Evolutionary conservation across 106 monocot genomes (phyloP).

Genomic region (Acorus calamus): DNA sequence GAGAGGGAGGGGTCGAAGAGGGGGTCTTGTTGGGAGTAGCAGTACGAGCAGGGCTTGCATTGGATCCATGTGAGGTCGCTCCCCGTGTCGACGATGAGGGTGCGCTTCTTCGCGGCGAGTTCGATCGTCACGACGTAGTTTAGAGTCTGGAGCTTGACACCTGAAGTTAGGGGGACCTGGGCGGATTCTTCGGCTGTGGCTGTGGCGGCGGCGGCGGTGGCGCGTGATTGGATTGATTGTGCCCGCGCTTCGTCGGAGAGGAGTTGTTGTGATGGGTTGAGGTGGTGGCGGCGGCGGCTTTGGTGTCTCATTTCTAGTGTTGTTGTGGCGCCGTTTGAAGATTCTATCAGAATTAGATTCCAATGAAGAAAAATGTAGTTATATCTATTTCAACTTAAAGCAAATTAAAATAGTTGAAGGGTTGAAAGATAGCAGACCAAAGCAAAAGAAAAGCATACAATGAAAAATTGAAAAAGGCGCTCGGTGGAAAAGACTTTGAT

Average conservation of each 20-base stretch:
- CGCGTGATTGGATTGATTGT: constrained; percentile 25
- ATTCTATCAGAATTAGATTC: too few relatives aligned
- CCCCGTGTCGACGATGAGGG: constrained; percentile 74
- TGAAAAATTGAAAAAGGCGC: too few relatives aligned
- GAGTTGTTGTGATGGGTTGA: constrained; percentile 12
- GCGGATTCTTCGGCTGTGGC: background rate
- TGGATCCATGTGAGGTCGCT: constrained; percentile 91
- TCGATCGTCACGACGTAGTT: constrained; percentile 65
- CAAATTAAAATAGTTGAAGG: too few relatives aligned
- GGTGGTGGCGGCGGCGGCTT: background rate
- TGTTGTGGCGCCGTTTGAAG: constrained; percentile 17
- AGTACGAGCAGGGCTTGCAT: constrained; percentile 61
- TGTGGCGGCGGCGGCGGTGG: too few relatives aligned
- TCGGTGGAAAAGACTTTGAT: too few relatives aligned
- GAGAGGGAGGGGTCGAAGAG: constrained; percentile 66
- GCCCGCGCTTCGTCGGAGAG: constrained; percentile 39
- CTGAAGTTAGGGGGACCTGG: constrained; percentile 51
- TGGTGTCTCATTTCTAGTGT: constrained; percentile 57
- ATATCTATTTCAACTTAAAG: background rate
- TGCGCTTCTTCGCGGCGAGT: constrained; percentile 27
- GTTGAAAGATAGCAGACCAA: too few relatives aligned
- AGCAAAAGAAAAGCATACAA: background rate
- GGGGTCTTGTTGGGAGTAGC: constrained; percentile 60
- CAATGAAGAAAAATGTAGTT: too few relatives aligned
- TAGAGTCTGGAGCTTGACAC: constrained; percentile 54